A percentile compares a stretch with the other conserved stretches of the same genome.
These are phyloP conservation scores for Mrakiaceae sp. DNA, from an alignment of 1,284 basidiomycete genomes.

Conservation along the genomic window DNA sequence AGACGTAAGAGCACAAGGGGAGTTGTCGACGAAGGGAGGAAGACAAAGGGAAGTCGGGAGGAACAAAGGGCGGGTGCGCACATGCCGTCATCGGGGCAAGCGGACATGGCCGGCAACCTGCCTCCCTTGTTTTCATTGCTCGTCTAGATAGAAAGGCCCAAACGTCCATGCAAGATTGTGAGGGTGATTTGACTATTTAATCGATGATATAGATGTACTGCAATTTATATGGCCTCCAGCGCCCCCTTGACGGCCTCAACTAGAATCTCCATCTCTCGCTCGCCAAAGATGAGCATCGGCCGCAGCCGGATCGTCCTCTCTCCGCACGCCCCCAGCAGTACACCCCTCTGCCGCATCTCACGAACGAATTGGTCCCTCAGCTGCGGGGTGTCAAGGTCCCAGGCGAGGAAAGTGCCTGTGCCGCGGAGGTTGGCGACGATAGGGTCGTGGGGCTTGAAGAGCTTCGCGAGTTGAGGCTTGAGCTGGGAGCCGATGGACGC, in stretches of 20 bases:
- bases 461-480: constrained; percentile 27
- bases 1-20: too few relatives aligned
- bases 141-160: too few relatives aligned
- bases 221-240: constrained; percentile 24
- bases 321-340: constrained; percentile 20
- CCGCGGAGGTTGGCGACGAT: constrained; percentile 35
- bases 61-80: too few relatives aligned
- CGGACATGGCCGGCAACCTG: too few relatives aligned
- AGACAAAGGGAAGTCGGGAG: too few relatives aligned
- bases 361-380: constrained; percentile 37
- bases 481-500: constrained; percentile 32
- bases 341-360: constrained; percentile 36
- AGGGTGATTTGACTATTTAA: too few relatives aligned
- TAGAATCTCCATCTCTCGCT: constrained; percentile 37
- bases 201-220: too few relatives aligned
- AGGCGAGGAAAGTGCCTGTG: constrained; percentile 43
- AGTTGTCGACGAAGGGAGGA: too few relatives aligned
- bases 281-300: constrained; percentile 41
- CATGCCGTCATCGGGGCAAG: too few relatives aligned
- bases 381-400: constrained; percentile 34
- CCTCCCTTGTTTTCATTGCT: too few relatives aligned
- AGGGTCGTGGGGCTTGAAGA: constrained; percentile 22
- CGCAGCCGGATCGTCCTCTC: constrained; percentile 33
- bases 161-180: too few relatives aligned
- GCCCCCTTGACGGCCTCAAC: constrained; percentile 29